Base-by-base conservation (phyloP, 2,329 filamentous ascomycete genomes). In the Fusarium sp. region DNA sequence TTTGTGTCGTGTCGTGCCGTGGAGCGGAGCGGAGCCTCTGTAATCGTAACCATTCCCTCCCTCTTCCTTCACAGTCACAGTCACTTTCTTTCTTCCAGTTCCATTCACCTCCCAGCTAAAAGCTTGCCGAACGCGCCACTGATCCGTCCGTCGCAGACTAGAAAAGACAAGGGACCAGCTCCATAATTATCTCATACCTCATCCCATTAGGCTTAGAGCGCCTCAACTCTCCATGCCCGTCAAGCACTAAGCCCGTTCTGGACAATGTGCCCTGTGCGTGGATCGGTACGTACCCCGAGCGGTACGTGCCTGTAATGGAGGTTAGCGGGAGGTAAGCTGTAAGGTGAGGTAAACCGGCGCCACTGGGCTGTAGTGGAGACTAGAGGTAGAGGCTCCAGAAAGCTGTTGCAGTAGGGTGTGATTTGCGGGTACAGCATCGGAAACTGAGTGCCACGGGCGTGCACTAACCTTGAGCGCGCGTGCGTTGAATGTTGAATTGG, bases 121-220 rank as follows among this genome's bases (percentile, higher is more conserved):
- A 67, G 69, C 70, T 53, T 73, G 70, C 70, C 65, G 69, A 72
- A 72, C 65, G 60, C 68, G 71, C 70, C 67, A 73, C 62, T 67
- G 68, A 63, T 55, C 69, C 61, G 51, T 58, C 55, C 51, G 36
- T 44, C 30, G 21, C 55, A 44, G 45, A 60, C 39, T 48, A 47
- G 46, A 54, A 30, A 49, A 67, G 53, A 63, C 59, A 67, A 67
- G 59, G 69, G 59, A 62, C 40, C 20, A 56, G 65, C 69, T 62
- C 69, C 69, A 71, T 72, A 70, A 64, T 62, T 71, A 72, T 64
- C 67, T 72, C 67, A 67, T 71, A 63, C 32, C 17, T 36, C 26
- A 28, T 28, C 9, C 17, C 34, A n/a, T 36, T 53, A 36, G 50
- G 40, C 26, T 48, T 47, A 53, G 50, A 14, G 32, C 36, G 34